These are phyloP conservation scores for Saxophila tyrrhenica DNA, from an alignment of 495 filamentous ascomycete genomes.

Conservation along the genomic window DNA sequence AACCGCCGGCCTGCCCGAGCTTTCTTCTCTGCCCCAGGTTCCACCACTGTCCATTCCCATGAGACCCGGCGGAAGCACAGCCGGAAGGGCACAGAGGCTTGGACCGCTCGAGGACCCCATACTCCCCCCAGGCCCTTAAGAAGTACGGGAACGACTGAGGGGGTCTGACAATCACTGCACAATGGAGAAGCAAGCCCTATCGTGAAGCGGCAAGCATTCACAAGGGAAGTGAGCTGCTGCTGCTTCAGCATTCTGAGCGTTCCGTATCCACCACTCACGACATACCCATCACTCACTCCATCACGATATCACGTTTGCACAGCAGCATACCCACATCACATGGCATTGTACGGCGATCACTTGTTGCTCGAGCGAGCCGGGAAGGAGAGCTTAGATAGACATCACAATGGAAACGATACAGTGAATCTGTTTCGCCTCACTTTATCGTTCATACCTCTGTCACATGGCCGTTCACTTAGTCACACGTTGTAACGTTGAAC, in stretches of 20 bases:
- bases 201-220: background rate
- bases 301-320: background rate
- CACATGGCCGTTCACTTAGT: background rate
- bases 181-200: no score
- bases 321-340: background rate
- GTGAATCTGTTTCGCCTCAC: background rate
- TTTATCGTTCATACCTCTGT: background rate
- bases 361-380: background rate
- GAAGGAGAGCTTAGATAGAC: background rate
- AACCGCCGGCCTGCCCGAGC: background rate
- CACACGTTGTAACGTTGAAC: no score
- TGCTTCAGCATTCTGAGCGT: constrained; percentile 1
- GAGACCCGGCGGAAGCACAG: no score
- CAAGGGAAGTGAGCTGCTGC: background rate
- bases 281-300: background rate
- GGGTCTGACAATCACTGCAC: no score
- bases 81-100: no score
- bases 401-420: background rate
- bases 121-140: no score
- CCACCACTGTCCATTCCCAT: no score
- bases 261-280: background rate
- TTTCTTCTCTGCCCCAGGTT: background rate
- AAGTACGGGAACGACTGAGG: no score
- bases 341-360: background rate
- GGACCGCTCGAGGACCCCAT: no score